A percentile compares a stretch with the other conserved stretches of the same genome.
phyloP scores from a whole-genome alignment of 768 basidiomycete genomes.

The Collybia sp. region DNA sequence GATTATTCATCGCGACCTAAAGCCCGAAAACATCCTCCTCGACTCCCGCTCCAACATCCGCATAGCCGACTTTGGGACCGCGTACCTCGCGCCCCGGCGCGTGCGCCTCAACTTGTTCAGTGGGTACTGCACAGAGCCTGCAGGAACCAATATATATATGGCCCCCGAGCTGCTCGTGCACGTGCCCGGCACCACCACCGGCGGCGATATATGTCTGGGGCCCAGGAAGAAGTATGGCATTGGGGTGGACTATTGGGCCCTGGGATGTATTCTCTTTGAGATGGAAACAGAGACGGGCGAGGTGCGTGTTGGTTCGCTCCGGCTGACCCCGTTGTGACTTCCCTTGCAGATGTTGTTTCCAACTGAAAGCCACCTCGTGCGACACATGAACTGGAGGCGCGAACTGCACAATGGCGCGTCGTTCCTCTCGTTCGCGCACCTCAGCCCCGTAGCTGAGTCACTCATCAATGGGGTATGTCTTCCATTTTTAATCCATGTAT shows the following conservation, averaged over 20 bases:
- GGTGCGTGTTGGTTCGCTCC: constrained; percentile 10
- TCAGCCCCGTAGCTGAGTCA: constrained; percentile 15
- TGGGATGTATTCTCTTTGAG: constrained; percentile 36
- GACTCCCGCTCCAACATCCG: constrained; percentile 32
- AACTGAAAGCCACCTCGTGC: constrained; percentile 15
- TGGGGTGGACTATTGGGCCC: constrained; percentile 35
- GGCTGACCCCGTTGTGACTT: not conserved
- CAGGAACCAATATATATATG: constrained; percentile 31
- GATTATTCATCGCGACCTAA: constrained; percentile 66
- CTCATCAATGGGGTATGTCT: constrained; percentile 27
- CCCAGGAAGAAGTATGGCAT: constrained; percentile 20
- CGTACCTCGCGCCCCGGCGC: constrained; percentile 14
- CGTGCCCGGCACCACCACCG: constrained; percentile 4
- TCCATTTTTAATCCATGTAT: not conserved
- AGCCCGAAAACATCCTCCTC: constrained; percentile 67
- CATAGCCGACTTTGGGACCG: constrained; percentile 37
- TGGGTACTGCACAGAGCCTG: constrained; percentile 17
- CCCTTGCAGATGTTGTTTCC: constrained; percentile 27
- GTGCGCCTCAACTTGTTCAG: constrained; percentile 8
- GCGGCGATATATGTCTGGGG: not conserved
- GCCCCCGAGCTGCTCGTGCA: constrained; percentile 36
- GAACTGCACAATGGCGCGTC: constrained; percentile 3
- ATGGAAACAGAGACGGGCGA: constrained; percentile 21
- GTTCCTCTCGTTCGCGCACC: constrained; percentile 17
- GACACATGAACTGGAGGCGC: constrained; percentile 12